Evolutionary conservation across 768 basidiomycete genomes (phyloP).

Genomic region (Boletus coccyginus): DNA sequence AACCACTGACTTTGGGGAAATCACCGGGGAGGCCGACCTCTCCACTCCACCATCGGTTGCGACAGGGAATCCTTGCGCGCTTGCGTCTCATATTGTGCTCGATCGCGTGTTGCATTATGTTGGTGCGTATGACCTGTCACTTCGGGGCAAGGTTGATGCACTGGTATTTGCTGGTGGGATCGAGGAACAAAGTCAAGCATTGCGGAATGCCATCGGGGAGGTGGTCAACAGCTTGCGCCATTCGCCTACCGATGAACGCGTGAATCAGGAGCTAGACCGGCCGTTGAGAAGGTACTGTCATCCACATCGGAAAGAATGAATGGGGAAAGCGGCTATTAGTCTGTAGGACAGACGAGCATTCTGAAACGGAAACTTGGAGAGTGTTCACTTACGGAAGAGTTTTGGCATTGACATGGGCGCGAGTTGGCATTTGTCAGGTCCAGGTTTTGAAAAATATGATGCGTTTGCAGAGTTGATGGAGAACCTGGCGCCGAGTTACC

Average conservation of each 20-base stretch:
- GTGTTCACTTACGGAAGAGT: slow-evolving; percentile 28
- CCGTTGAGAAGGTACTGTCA: slow-evolving; percentile 37
- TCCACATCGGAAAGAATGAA: slow-evolving; percentile 42
- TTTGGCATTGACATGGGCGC: slow-evolving; percentile 11
- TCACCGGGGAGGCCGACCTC: slow-evolving; percentile 45
- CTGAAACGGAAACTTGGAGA: slow-evolving; percentile 49
- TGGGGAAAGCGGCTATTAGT: slow-evolving; percentile 45
- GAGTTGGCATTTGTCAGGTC: no score
- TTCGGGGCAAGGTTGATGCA: slow-evolving; percentile 67
- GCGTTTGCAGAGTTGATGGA: not conserved
- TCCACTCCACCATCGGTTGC: slow-evolving; percentile 17
- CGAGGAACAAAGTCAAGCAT: slow-evolving; percentile 66
- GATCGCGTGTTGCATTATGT: slow-evolving; percentile 74
- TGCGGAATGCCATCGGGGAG: slow-evolving; percentile 57
- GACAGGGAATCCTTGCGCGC: slow-evolving; percentile 38
- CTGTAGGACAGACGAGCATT: slow-evolving; percentile 66
- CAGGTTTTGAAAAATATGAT: not conserved
- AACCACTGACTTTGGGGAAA: slow-evolving; percentile 77
- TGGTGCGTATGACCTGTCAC: slow-evolving; percentile 73
- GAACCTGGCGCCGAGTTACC: not conserved
- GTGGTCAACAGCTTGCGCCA: slow-evolving; percentile 63
- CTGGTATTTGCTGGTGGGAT: slow-evolving; percentile 88
- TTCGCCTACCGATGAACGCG: slow-evolving; percentile 42
- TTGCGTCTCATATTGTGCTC: slow-evolving; percentile 78
- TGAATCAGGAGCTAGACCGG: slow-evolving; percentile 45